Conservation (phyloP, 2,329 filamentous ascomycete species). For the Colletotrichum caudatum region DNA sequence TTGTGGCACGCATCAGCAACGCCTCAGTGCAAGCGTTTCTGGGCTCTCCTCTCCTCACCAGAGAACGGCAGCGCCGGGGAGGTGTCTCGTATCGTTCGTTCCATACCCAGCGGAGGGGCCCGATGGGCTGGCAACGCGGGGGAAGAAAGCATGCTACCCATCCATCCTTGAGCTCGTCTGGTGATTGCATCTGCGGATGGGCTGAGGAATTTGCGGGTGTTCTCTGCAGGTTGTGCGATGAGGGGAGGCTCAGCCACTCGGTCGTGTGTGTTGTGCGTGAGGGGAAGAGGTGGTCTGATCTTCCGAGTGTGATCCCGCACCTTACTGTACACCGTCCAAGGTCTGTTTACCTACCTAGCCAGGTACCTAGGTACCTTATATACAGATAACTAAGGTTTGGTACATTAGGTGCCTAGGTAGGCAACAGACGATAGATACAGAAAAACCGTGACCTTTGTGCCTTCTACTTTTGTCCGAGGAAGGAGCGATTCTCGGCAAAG, state of each 20-base stretch:
- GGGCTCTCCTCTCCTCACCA: background rate
- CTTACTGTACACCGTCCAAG: constrained; percentile 6
- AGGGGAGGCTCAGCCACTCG: constrained; percentile 11
- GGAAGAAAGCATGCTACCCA: background rate
- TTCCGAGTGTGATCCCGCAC: constrained; percentile 35
- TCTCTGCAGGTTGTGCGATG: constrained; percentile 6
- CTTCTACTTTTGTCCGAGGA: background rate
- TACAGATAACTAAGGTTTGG: no score
- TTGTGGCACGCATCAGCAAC: constrained; percentile 3
- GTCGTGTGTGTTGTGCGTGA: constrained; percentile 21
- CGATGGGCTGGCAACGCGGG: constrained; percentile 34
- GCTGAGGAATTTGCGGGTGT: constrained; percentile 36
- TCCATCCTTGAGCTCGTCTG: constrained; percentile 5
- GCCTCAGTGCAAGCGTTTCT: background rate
- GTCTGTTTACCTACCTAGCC: no score
- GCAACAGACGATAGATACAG: no score
- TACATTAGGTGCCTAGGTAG: no score
- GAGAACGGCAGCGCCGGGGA: background rate
- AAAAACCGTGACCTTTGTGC: no score
- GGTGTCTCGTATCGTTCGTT: background rate
- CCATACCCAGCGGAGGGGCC: background rate
- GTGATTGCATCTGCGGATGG: constrained; percentile 30
- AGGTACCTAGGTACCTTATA: no score
- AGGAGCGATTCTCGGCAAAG: background rate
- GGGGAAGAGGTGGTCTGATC: constrained; percentile 40